Evolutionary conservation across 257 asterid genomes (phyloP).

Genomic region (Plantago elongata): DNA sequence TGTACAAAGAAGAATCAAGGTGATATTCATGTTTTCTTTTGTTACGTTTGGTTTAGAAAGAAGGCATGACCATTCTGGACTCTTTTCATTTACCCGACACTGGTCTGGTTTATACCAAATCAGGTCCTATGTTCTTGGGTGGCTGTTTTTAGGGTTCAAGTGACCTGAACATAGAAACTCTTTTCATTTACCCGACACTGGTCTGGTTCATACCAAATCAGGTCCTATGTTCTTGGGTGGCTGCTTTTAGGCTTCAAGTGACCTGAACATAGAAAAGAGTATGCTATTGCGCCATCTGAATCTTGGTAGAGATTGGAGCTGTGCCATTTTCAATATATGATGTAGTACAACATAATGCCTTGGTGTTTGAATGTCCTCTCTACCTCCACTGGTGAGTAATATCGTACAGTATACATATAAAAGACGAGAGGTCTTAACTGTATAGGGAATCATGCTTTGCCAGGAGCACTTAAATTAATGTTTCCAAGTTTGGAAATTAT

Average conservation of each 20-base stretch:
- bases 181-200: neutral
- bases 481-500: no score
- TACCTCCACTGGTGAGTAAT: no score
- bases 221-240: neutral
- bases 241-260: neutral
- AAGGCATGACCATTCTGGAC: no score
- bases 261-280: neutral
- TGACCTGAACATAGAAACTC: neutral
- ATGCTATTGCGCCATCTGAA: neutral
- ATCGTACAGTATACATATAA: no score
- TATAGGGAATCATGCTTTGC: no score
- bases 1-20: slow-evolving; percentile 23
- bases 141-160: neutral
- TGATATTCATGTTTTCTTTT: neutral
- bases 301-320: no score
- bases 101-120: neutral
- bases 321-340: no score
- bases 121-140: neutral
- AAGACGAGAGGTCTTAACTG: no score
- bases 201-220: neutral
- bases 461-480: no score
- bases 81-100: neutral
- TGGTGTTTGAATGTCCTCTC: no score
- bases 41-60: neutral
- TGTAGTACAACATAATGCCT: no score